A percentile compares a stretch with the other conserved stretches of the same genome.
Conservation (phyloP, 768 basidiomycete genomes). For the Filobasidium wieringae region DNA sequence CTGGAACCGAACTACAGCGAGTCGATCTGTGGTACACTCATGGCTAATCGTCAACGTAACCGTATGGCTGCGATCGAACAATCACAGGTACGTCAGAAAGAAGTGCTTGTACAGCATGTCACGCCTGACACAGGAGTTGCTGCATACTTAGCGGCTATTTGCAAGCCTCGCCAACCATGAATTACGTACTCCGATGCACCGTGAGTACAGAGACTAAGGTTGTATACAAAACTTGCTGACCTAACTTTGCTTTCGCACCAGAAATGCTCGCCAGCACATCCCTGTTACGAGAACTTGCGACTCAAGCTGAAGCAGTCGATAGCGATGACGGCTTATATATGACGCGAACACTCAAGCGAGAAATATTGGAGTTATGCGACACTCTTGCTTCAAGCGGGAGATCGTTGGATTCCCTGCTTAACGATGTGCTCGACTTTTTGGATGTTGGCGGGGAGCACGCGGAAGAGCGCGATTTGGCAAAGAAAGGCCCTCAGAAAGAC, state of each 20-base stretch:
- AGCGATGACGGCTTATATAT: background rate
- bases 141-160: conserved; percentile 28
- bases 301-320: background rate
- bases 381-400: conserved; percentile 29
- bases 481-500: background rate
- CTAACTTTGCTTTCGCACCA: background rate
- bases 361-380: conserved; percentile 10
- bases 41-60: conserved; percentile 16
- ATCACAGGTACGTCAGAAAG: conserved; percentile 26
- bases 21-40: conserved; percentile 31
- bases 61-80: conserved; percentile 8
- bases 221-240: background rate
- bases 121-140: background rate
- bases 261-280: background rate
- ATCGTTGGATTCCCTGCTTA: conserved; percentile 23
- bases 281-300: background rate
- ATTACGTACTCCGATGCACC: conserved; percentile 35
- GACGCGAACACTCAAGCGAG: background rate
- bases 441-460: conserved; percentile 25
- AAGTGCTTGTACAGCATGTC: no score
- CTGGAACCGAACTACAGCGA: conserved; percentile 12
- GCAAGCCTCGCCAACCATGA: conserved; percentile 34
- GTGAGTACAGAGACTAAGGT: background rate
- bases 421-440: conserved; percentile 33
- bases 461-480: conserved; percentile 1